Evolutionary conservation across 257 asterid genomes (phyloP).

Genomic region (Solanum rostratum): DNA sequence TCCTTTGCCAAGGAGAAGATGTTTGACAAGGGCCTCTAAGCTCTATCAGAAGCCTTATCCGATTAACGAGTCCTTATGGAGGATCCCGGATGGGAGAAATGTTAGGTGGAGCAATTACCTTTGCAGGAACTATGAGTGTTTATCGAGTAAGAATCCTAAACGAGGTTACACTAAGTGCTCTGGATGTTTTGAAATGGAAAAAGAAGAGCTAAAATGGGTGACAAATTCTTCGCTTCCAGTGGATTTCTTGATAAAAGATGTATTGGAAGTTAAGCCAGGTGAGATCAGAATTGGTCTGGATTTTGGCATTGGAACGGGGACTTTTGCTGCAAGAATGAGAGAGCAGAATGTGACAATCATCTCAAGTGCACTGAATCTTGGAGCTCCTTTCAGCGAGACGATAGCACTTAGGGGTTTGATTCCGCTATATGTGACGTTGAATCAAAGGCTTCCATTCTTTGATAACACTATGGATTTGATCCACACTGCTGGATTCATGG

Average conservation of each 20-base stretch:
- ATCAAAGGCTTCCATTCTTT: conserved; percentile 80
- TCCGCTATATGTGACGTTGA: conserved; percentile 61
- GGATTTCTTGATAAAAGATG: conserved; percentile 47
- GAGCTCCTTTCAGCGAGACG: conserved; percentile 84
- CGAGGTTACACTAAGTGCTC: conserved; percentile 60
- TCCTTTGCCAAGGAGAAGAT: conserved; percentile 74
- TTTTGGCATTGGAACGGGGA: conserved; percentile 72
- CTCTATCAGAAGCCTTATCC: conserved; percentile 64
- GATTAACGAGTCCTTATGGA: conserved; percentile 81
- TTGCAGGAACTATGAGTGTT: conserved; percentile 66
- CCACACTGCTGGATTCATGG: conserved; percentile 78
- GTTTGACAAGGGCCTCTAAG: conserved; percentile 79
- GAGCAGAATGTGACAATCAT: conserved; percentile 61
- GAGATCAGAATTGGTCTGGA: conserved; percentile 73
- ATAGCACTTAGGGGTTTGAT: conserved; percentile 72
- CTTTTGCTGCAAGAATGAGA: conserved; percentile 80
- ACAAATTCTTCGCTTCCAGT: conserved; percentile 21
- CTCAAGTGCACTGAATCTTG: conserved; percentile 68
- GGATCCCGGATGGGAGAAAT: conserved; percentile 68
- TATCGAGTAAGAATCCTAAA: conserved; percentile 63
- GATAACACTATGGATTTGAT: conserved; percentile 88
- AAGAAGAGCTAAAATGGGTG: conserved; percentile 68
- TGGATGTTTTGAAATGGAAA: conserved; percentile 86
- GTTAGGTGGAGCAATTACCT: conserved; percentile 83
- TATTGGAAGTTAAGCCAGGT: conserved; percentile 41